Percentiles rank a stretch among this genome's conserved stretches.
Evolutionary conservation across 164 flowering plant species (phyloP).

Genomic region (Piper longum): DNA sequence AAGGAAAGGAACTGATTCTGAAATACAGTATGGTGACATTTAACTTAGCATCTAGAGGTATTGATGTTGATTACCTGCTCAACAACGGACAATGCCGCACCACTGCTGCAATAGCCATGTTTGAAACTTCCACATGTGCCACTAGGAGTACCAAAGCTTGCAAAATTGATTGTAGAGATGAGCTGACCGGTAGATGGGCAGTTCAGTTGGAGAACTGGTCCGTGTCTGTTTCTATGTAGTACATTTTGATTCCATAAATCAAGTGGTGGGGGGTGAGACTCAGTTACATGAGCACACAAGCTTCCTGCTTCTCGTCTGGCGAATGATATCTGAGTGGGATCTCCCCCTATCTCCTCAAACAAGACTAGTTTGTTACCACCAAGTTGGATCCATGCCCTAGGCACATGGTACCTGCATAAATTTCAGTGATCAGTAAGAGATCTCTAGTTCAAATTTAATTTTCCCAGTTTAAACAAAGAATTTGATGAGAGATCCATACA

Average conservation of each 20-base stretch:
- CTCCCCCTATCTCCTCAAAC: constrained; percentile 86
- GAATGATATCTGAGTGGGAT: constrained; percentile 57
- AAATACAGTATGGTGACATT: neutral
- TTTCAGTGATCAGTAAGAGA: constrained; percentile 1
- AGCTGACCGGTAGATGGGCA: constrained; percentile 57
- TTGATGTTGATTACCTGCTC: constrained; percentile 34
- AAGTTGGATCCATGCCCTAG: constrained; percentile 71
- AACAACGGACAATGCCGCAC: constrained; percentile 42
- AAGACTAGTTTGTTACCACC: constrained; percentile 62
- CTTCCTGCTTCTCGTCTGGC: constrained; percentile 33
- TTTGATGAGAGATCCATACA: constrained; percentile 33
- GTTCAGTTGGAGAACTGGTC: constrained; percentile 44
- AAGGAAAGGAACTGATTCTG: neutral
- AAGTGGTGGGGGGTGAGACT: constrained; percentile 61
- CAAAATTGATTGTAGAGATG: constrained; percentile 77
- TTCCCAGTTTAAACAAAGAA: neutral
- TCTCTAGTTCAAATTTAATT: neutral
- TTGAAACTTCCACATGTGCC: constrained; percentile 70
- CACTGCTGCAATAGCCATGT: constrained; percentile 65
- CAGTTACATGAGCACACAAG: constrained; percentile 57
- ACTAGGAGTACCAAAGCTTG: constrained; percentile 80
- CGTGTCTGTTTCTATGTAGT: constrained; percentile 16
- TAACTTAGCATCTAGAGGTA: neutral
- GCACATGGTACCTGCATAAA: constrained; percentile 65
- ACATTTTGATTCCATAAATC: constrained; percentile 44